phyloP scores from a whole-genome alignment of 345 rosid species.

The Clausena lansium region DNA sequence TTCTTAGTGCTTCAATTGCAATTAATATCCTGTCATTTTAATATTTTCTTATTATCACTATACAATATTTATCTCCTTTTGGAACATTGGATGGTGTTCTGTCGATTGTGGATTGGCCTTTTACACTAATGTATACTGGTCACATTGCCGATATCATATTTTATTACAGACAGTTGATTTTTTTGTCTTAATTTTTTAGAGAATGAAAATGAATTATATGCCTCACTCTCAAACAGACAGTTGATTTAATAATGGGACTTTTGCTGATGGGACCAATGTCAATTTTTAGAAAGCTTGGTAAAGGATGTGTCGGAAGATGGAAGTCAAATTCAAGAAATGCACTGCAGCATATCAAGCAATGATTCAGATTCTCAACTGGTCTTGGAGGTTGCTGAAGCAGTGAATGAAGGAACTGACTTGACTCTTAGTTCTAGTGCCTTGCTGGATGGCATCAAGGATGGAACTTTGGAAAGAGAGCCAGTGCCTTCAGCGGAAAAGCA shows the following conservation, averaged over 20 bases:
- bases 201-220: no score
- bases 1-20: not conserved
- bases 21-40: not conserved
- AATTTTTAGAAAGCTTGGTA: conserved; percentile 21
- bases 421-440: conserved; percentile 18
- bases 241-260: not conserved
- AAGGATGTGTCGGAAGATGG: conserved; percentile 40
- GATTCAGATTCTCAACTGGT: conserved; percentile 19
- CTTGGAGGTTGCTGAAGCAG: conserved; percentile 22
- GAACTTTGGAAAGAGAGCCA: conserved; percentile 17
- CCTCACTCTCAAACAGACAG: no score
- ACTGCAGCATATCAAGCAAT: conserved; percentile 31
- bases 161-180: not conserved
- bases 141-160: not conserved
- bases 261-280: conserved; percentile 5
- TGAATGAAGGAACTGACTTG: conserved; percentile 8
- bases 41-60: not conserved
- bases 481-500: conserved; percentile 38
- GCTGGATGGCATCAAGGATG: conserved; percentile 16
- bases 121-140: not conserved
- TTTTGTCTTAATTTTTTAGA: no score
- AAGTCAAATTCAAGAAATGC: conserved; percentile 33
- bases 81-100: not conserved
- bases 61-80: not conserved
- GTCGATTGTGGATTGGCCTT: not conserved